These are phyloP conservation scores for Cryptosporidium canis DNA, from an alignment of 169 alveolate genomes.

Conservation along the genomic window DNA sequence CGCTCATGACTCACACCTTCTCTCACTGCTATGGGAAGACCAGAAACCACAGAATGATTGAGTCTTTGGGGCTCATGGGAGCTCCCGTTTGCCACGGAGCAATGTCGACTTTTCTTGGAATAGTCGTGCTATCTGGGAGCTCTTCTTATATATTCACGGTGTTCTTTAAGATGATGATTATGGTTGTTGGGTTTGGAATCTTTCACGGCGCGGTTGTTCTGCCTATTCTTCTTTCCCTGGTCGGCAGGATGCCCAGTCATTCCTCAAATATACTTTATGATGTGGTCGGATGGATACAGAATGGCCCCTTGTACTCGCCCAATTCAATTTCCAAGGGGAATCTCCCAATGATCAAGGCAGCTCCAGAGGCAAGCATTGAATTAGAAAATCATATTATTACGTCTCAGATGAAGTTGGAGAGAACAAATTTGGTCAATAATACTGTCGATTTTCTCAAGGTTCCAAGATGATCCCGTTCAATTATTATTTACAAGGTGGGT, in stretches of 20 bases:
- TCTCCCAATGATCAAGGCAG: constrained; percentile 13
- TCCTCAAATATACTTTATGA: constrained; percentile 17
- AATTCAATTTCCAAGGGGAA: constrained; percentile 4
- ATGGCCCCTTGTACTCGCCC: constrained; percentile 6
- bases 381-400: neutral
- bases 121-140: constrained; percentile 77
- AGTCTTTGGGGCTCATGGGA: constrained; percentile 80
- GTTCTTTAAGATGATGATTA: constrained; percentile 82
- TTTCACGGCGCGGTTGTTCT: constrained; percentile 75
- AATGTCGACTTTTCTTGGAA: constrained; percentile 79
- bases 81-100: constrained; percentile 83
- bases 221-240: constrained; percentile 72
- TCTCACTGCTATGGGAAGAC: constrained; percentile 78
- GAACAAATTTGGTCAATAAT: neutral
- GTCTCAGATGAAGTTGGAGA: neutral
- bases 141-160: constrained; percentile 80
- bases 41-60: constrained; percentile 78
- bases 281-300: constrained; percentile 27
- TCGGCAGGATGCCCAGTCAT: constrained; percentile 72
- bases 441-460: neutral
- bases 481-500: neutral
- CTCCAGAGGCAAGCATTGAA: neutral
- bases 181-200: constrained; percentile 78
- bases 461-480: neutral
- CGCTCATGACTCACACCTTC: constrained; percentile 82